A percentile compares a stretch with the other conserved stretches of the same genome.
These are phyloP conservation scores for Fulvia fulva DNA, from an alignment of 2,329 filamentous ascomycete genomes.

Conservation along the genomic window DNA sequence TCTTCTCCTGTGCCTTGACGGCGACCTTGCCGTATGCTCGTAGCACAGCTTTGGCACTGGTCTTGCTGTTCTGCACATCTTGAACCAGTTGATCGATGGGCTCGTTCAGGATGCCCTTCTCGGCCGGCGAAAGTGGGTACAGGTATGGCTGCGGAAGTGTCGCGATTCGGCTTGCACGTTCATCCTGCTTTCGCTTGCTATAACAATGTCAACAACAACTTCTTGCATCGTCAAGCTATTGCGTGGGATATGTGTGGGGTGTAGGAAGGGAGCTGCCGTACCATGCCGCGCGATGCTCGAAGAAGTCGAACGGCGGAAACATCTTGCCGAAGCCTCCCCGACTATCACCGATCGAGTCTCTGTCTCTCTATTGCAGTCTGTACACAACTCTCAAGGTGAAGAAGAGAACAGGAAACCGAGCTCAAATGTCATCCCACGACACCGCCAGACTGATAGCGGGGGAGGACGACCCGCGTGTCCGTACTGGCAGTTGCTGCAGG, in stretches of 20 bases:
- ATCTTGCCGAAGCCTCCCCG: constrained; percentile 20
- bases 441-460: constrained; percentile 7
- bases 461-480: background rate
- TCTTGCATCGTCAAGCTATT: no score
- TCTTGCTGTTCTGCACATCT: constrained; percentile 66
- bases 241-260: constrained; percentile 17
- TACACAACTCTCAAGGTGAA: background rate
- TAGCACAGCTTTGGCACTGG: constrained; percentile 69
- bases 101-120: constrained; percentile 65
- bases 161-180: constrained; percentile 67
- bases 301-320: constrained; percentile 56
- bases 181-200: constrained; percentile 74
- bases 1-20: constrained; percentile 75
- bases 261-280: constrained; percentile 39
- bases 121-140: constrained; percentile 58
- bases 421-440: background rate
- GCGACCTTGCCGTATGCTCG: constrained; percentile 83
- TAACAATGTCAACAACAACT: no score
- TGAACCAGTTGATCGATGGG: constrained; percentile 75
- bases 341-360: background rate
- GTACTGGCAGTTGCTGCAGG: background rate
- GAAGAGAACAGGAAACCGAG: background rate
- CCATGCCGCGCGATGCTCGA: constrained; percentile 70
- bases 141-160: constrained; percentile 64
- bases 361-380: background rate